Evolutionary conservation across 192 early-diverging fungal species (phyloP).

Genomic region (Thamnidium elegans): DNA sequence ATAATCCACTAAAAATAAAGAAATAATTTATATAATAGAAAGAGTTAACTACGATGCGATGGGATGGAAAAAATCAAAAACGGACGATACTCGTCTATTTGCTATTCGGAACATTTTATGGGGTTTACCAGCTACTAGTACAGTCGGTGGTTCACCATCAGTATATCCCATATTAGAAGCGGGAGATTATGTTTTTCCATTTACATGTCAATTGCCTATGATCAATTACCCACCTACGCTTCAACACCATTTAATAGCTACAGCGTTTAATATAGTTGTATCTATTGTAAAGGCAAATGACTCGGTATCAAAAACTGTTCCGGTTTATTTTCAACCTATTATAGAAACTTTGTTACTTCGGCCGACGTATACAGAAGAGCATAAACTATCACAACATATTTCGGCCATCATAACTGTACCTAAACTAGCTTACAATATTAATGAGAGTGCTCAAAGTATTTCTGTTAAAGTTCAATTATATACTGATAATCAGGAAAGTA

Average conservation of each 20-base stretch:
- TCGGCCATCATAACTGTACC: not conserved
- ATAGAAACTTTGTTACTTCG: not conserved
- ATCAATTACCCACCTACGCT: slow-evolving; percentile 9
- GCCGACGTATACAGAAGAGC: not conserved
- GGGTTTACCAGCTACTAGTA: not conserved
- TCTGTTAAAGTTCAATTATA: not conserved
- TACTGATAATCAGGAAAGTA: not conserved
- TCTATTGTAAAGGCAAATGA: not conserved
- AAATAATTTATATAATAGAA: slow-evolving; percentile 1
- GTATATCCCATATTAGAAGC: slow-evolving; percentile 4
- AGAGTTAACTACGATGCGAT: slow-evolving; percentile 16
- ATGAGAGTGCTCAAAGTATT: not conserved
- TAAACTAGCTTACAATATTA: slow-evolving; percentile 2
- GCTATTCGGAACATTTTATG: not conserved
- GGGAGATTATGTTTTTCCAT: slow-evolving; percentile 3
- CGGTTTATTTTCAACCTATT: slow-evolving; percentile 2
- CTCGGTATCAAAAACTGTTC: not conserved
- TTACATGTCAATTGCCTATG: slow-evolving; percentile 10
- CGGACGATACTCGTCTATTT: slow-evolving; percentile 1
- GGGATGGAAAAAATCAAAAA: slow-evolving; percentile 5
- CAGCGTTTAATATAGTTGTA: not conserved
- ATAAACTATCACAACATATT: not conserved
- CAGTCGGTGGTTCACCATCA: not conserved
- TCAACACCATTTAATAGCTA: slow-evolving; percentile 5
- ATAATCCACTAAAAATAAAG: not conserved